These are phyloP conservation scores for Passiflora organensis DNA, from an alignment of 345 rosid species.

Conservation along the genomic window DNA sequence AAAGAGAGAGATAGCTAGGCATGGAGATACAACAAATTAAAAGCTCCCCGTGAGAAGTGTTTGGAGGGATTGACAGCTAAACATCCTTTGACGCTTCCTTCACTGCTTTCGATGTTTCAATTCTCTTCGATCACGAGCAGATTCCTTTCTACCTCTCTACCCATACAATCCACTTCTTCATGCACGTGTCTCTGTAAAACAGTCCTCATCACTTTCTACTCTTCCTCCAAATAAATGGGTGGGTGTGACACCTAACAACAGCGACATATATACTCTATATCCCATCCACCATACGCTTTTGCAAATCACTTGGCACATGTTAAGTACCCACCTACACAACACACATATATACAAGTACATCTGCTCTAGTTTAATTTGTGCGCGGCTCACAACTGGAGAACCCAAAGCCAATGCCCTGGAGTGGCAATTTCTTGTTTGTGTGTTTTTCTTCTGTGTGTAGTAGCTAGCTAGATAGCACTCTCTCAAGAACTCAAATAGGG, in stretches of 20 bases:
- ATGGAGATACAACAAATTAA: neutral
- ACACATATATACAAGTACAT: too few species aligned
- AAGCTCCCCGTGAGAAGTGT: conserved; percentile 34
- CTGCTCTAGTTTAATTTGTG: too few species aligned
- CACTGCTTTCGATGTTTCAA: conserved; percentile 28
- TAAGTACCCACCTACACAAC: too few species aligned
- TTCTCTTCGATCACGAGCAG: conserved; percentile 35
- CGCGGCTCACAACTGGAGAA: too few species aligned
- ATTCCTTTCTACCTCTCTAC: conserved; percentile 20
- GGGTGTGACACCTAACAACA: neutral
- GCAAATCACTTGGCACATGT: too few species aligned
- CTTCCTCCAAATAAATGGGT: conserved; percentile 20
- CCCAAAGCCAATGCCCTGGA: too few species aligned
- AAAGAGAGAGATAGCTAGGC: conserved; percentile 15
- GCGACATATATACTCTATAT: too few species aligned
- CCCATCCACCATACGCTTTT: too few species aligned
- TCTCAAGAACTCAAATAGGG: too few species aligned
- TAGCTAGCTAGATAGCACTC: too few species aligned
- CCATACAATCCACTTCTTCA: conserved; percentile 1
- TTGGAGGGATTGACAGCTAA: conserved; percentile 51
- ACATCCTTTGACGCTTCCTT: conserved; percentile 34
- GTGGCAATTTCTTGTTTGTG: too few species aligned
- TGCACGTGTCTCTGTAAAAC: conserved; percentile 3
- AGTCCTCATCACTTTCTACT: neutral
- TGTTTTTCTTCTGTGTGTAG: too few species aligned